A percentile compares a stretch with the other conserved stretches of the same genome.
phyloP scores from a whole-genome alignment of 2,329 filamentous ascomycete genomes.

The Claviceps paspali region DNA sequence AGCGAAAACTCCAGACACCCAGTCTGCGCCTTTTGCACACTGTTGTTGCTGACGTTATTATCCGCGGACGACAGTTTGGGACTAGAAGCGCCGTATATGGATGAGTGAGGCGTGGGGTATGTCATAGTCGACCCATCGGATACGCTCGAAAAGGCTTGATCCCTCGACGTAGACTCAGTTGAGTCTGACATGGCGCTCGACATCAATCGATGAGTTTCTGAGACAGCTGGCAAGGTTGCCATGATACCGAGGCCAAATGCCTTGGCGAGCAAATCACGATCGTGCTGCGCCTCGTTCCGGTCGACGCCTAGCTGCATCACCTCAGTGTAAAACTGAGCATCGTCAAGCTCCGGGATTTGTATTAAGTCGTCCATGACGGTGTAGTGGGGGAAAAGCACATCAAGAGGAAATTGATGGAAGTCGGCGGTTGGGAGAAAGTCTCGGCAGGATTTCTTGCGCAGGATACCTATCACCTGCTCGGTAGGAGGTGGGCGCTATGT shows the following conservation, averaged over 20 bases:
- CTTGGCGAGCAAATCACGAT: slow-evolving; percentile 20
- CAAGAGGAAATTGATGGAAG: not conserved
- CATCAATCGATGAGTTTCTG: slow-evolving; percentile 19
- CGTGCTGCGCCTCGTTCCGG: slow-evolving; percentile 24
- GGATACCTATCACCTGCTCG: not conserved
- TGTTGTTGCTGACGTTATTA: not conserved
- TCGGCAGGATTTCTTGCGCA: not conserved
- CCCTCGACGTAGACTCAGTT: slow-evolving; percentile 23
- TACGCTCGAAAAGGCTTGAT: slow-evolving; percentile 28
- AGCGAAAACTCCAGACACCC: slow-evolving; percentile 30
- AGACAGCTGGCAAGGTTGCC: slow-evolving; percentile 10
- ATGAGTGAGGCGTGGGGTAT: slow-evolving; percentile 27
- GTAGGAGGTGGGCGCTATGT: not conserved
- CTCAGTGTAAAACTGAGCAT: slow-evolving; percentile 22
- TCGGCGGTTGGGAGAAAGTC: too few relatives aligned
- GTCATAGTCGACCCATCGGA: slow-evolving; percentile 27
- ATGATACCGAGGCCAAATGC: slow-evolving; percentile 22
- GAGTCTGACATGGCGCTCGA: slow-evolving; percentile 28
- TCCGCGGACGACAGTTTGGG: slow-evolving; percentile 6
- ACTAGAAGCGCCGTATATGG: slow-evolving; percentile 17
- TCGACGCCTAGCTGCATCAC: slow-evolving; percentile 22
- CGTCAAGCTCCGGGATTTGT: slow-evolving; percentile 23
- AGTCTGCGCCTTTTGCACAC: slow-evolving; percentile 13
- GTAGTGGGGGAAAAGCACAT: not conserved
- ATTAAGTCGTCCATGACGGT: slow-evolving; percentile 4